A percentile compares a stretch with the other conserved stretches of the same genome.
phyloP scores from a whole-genome alignment of 1,139 yeast species.

The Pichia sp. region DNA sequence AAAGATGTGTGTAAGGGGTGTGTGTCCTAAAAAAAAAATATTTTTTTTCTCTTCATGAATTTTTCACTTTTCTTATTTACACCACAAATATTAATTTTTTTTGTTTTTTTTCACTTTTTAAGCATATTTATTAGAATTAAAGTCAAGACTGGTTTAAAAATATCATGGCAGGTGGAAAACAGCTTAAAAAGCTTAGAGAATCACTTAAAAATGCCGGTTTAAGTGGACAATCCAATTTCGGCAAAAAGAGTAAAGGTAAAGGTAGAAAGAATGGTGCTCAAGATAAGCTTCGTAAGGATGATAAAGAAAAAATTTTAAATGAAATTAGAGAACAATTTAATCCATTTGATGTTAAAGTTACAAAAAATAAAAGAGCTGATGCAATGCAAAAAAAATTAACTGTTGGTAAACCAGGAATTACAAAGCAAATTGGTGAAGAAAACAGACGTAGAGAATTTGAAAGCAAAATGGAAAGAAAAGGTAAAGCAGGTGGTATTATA shows the following conservation, averaged over 20 bases:
- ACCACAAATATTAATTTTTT: too few relatives aligned
- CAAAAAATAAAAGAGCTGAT: conserved; percentile 63
- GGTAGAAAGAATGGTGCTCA: conserved; percentile 41
- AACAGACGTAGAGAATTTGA: conserved; percentile 65
- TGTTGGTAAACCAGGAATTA: conserved; percentile 64
- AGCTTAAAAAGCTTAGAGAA: conserved; percentile 73
- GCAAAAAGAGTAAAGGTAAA: conserved; percentile 47
- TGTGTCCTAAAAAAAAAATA: too few relatives aligned
- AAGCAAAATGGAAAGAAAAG: conserved; percentile 51
- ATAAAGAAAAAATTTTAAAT: conserved; percentile 47
- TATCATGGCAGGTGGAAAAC: conserved; percentile 76
- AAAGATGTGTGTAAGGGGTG: background rate
- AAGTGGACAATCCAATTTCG: conserved; percentile 71
- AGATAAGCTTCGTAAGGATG: conserved; percentile 66
- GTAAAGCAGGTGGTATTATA: conserved; percentile 69
- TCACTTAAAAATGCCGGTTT: conserved; percentile 73
- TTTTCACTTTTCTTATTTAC: too few relatives aligned
- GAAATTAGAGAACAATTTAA: conserved; percentile 78
- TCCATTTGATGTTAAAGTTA: conserved; percentile 77
- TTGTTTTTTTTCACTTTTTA: background rate
- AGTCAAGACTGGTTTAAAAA: background rate
- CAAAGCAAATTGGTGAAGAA: conserved; percentile 74
- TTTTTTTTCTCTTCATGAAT: background rate
- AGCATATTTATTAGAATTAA: background rate
- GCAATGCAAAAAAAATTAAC: conserved; percentile 52